Evolutionary conservation across 768 basidiomycete species (phyloP).

Genomic region (Suillus discolor): DNA sequence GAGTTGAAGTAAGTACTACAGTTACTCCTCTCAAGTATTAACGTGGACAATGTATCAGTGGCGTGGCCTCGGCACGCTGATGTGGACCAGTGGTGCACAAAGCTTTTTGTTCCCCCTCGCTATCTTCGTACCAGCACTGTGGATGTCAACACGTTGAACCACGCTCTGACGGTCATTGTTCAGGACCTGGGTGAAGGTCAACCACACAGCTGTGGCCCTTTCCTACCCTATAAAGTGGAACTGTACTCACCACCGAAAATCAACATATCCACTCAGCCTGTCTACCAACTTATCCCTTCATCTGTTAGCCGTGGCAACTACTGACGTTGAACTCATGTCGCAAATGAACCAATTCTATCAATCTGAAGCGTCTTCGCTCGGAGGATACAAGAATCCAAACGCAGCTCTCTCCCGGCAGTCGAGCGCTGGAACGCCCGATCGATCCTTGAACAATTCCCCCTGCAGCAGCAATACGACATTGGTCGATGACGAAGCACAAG

Average conservation of each 20-base stretch:
- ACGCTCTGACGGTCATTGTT: not conserved
- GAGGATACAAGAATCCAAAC: not conserved
- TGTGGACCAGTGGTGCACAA: not conserved
- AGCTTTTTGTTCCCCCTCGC: not conserved
- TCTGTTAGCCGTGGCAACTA: not conserved
- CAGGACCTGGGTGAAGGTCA: not conserved
- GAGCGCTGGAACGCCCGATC: not conserved
- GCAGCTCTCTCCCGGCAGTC: not conserved
- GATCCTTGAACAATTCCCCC: not conserved
- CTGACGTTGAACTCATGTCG: not conserved
- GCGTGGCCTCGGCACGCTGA: not conserved
- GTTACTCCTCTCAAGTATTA: not conserved
- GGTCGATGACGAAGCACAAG: conserved; percentile 9
- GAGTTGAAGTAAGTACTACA: not conserved
- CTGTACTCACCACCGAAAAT: not conserved
- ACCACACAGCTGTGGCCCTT: not conserved
- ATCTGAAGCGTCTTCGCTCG: not conserved
- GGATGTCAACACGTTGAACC: not conserved
- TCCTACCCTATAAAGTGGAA: not conserved
- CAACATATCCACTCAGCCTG: not conserved
- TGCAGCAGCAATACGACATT: conserved; percentile 13
- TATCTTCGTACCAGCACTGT: not conserved
- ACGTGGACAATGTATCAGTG: not conserved
- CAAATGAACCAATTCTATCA: not conserved
- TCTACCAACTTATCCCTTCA: not conserved